Evolutionary conservation across 169 alveolate genomes (phyloP).

Genomic region (Eimeria maxima): DNA sequence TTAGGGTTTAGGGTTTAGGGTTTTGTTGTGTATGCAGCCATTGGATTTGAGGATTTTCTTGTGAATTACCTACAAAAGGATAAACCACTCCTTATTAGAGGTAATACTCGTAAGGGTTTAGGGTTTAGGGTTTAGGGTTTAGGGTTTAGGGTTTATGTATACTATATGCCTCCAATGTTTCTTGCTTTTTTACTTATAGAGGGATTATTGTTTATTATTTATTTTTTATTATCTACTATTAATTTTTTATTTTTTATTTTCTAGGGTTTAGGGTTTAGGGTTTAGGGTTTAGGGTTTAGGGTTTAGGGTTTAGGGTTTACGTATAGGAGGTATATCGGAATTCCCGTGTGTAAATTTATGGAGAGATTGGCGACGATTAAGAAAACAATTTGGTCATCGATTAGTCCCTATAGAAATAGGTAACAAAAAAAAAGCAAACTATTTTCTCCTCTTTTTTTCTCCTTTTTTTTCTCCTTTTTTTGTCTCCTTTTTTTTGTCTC

Average conservation of each 20-base stretch:
- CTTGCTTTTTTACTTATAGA: too few relatives aligned
- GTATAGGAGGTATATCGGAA: neutral
- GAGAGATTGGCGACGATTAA: neutral
- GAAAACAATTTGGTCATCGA: conserved; percentile 13
- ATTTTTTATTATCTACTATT: neutral
- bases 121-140: conserved; percentile 50
- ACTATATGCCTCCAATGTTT: too few relatives aligned
- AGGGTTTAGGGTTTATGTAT: neutral
- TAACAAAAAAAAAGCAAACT: neutral
- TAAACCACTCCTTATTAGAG: conserved; percentile 15
- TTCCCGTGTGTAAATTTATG: conserved; percentile 18
- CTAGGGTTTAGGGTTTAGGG: conserved; percentile 28
- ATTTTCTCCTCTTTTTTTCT: neutral
- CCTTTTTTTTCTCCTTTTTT: neutral
- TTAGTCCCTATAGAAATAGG: conserved; percentile 19
- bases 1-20: conserved; percentile 34
- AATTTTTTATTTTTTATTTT: too few relatives aligned
- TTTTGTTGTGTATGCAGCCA: neutral
- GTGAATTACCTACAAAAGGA: conserved; percentile 20
- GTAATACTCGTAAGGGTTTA: neutral
- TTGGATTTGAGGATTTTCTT: conserved; percentile 8
- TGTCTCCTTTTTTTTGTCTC: neutral
- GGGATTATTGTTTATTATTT: neutral
- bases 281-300: neutral
- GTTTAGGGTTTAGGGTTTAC: neutral